Conservation (phyloP, 2,329 filamentous ascomycete species). For the Ceratocystis variospora region DNA sequence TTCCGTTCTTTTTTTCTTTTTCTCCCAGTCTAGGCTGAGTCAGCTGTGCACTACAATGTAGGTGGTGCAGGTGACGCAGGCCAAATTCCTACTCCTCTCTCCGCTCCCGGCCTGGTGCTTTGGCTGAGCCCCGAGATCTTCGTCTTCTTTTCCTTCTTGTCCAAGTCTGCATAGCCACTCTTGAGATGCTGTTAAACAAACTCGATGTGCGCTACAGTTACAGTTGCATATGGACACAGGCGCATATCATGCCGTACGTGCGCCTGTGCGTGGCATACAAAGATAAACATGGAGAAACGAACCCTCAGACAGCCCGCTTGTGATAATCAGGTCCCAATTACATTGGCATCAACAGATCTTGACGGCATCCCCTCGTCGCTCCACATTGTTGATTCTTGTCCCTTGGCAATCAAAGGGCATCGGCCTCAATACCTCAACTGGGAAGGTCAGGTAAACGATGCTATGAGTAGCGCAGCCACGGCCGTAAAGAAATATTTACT, state of each 20-base stretch:
- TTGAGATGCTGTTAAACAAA: background rate
- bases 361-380: background rate
- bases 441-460: background rate
- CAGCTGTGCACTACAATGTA: background rate
- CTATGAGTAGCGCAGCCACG: no score
- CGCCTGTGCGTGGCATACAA: no score
- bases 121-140: background rate
- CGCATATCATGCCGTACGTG: no score
- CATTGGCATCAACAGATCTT: background rate
- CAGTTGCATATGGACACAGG: background rate
- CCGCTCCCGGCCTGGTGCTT: background rate
- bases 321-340: no score
- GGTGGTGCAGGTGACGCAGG: no score
- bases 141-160: background rate
- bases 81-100: background rate
- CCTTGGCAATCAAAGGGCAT: background rate
- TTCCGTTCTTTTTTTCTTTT: no score
- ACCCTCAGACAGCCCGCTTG: no score
- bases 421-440: background rate
- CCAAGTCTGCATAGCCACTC: background rate
- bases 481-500: background rate
- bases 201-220: background rate
- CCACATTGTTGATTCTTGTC: background rate
- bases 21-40: background rate
- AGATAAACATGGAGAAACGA: no score